phyloP scores from a whole-genome alignment of 2,329 filamentous ascomycete species.

The Corynespora cassiicola region DNA sequence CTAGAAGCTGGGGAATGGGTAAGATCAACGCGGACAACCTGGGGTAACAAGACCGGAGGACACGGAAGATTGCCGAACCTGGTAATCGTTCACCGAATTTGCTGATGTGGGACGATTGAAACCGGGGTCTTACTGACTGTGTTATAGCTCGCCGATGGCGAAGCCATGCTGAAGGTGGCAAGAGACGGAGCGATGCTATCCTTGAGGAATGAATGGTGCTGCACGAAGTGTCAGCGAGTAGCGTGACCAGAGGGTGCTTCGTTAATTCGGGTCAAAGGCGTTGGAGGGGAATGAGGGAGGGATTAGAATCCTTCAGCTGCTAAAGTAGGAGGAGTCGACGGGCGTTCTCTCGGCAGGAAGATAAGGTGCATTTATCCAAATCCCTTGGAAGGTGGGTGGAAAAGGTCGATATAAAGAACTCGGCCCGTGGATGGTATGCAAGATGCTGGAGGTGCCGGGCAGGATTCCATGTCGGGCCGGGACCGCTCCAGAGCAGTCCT shows the following conservation, averaged over 20 bases:
- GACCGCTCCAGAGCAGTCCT: neutral
- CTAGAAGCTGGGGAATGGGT: conserved; percentile 5
- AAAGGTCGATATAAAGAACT: conserved; percentile 3
- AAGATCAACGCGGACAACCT: conserved; percentile 18
- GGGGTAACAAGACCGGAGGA: conserved; percentile 21
- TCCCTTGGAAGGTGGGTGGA: conserved; percentile 3
- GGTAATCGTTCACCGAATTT: conserved; percentile 12
- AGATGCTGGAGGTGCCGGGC: no score
- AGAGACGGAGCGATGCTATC: conserved; percentile 7
- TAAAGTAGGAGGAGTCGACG: neutral
- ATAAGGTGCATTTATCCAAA: conserved; percentile 14
- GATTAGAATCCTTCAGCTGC: conserved; percentile 9
- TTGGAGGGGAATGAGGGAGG: conserved; percentile 4
- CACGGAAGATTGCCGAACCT: conserved; percentile 14
- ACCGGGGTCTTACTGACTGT: conserved; percentile 5
- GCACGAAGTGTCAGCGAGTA: conserved; percentile 5
- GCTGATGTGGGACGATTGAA: conserved; percentile 16
- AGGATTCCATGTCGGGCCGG: no score
- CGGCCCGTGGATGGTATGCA: conserved; percentile 7
- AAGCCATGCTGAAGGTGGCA: conserved; percentile 6
- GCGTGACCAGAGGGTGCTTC: conserved; percentile 6
- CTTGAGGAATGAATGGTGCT: neutral
- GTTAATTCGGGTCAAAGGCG: neutral
- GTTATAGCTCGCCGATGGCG: conserved; percentile 3
- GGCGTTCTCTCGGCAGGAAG: conserved; percentile 7